Evolutionary conservation across 257 asterid genomes (phyloP).

Genomic region (Solanum pinnatisectum): DNA sequence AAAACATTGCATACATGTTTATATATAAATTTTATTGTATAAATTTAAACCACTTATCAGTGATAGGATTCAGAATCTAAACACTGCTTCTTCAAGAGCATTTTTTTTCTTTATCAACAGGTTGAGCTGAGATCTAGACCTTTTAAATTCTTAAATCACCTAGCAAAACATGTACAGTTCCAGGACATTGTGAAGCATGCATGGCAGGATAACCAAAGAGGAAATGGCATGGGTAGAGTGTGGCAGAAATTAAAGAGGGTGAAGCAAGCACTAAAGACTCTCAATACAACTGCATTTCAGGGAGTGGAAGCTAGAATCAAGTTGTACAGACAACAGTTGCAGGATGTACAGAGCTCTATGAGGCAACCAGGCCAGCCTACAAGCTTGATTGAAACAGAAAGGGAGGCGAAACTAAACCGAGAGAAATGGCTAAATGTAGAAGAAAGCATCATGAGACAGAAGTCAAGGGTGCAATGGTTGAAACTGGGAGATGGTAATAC

Average conservation of each 20-base stretch:
- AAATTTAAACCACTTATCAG: background rate
- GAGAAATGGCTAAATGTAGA: background rate
- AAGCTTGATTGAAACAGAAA: no score
- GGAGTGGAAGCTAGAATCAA: background rate
- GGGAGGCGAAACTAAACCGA: background rate
- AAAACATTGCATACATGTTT: background rate
- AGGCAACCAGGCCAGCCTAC: background rate
- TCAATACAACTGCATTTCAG: no score
- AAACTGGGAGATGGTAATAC: background rate
- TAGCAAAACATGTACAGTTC: background rate
- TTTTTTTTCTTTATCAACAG: background rate
- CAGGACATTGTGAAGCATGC: background rate
- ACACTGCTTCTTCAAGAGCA: background rate
- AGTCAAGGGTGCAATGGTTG: background rate
- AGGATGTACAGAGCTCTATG: background rate
- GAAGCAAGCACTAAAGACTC: background rate
- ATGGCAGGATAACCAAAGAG: background rate
- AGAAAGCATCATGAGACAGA: background rate
- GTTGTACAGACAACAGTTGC: background rate
- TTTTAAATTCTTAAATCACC: background rate
- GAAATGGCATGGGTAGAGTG: background rate
- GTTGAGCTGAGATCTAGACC: background rate
- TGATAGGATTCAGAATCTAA: background rate
- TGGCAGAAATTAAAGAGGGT: background rate
- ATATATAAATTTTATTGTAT: background rate